phyloP scores from a whole-genome alignment of 257 asterid genomes.

The Solanum piurae region DNA sequence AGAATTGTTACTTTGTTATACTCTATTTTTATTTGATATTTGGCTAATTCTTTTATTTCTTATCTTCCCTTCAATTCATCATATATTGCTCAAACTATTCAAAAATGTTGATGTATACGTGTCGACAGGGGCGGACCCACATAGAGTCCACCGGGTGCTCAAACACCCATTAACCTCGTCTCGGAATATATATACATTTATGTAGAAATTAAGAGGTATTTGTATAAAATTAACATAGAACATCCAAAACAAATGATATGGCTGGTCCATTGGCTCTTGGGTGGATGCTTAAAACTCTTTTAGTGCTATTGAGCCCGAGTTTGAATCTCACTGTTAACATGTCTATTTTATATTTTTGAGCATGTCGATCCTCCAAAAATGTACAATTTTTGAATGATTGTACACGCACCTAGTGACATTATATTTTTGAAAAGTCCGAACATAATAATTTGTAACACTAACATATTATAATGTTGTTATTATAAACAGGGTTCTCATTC shows the following conservation, averaged over 20 bases:
- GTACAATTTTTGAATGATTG: not conserved
- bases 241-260: no score
- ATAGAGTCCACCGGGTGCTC: no score
- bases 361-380: not conserved
- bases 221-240: no score
- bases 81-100: not conserved
- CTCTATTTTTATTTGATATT: not conserved
- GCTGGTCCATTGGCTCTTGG: no score
- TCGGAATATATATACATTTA: no score
- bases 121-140: not conserved
- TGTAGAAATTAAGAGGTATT: no score
- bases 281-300: no score
- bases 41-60: not conserved
- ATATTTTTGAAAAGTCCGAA: not conserved
- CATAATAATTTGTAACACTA: not conserved
- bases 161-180: no score
- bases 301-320: no score
- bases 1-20: not conserved
- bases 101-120: not conserved
- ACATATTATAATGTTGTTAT: not conserved
- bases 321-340: no score
- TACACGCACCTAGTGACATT: not conserved
- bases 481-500: conserved; percentile 50
- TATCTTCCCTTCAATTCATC: not conserved
- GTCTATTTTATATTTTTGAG: no score